Conservation (phyloP, 495 filamentous ascomycete species). For the Aspergillus hancockii region DNA sequence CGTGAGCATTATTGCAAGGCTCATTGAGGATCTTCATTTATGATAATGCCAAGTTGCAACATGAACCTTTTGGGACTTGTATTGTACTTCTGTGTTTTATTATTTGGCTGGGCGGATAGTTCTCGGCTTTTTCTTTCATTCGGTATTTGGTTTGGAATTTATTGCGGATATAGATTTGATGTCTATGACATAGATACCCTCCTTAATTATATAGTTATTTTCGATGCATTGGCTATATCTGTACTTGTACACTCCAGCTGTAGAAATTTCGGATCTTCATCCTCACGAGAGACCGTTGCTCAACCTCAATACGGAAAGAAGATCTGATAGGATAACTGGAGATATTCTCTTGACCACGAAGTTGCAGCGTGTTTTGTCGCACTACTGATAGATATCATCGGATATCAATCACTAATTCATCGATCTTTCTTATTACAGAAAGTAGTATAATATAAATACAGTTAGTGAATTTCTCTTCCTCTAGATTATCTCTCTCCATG, state of each 20-base stretch:
- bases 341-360: too few species aligned
- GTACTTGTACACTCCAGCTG: neutral
- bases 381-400: too few species aligned
- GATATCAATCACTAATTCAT: neutral
- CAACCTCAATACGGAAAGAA: too few species aligned
- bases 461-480: neutral
- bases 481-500: neutral
- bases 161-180: conserved; percentile 17
- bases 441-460: neutral
- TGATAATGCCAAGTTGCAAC: conserved; percentile 25
- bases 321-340: too few species aligned
- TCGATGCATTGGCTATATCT: conserved; percentile 7
- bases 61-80: conserved; percentile 11
- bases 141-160: conserved; percentile 11
- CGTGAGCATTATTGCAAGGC: too few species aligned
- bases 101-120: neutral
- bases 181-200: conserved; percentile 25
- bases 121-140: conserved; percentile 6
- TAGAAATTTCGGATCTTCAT: too few species aligned
- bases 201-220: conserved; percentile 10
- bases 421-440: neutral
- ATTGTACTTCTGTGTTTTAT: conserved; percentile 7
- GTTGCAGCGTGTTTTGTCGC: neutral
- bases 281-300: too few species aligned
- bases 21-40: conserved; percentile 7